Evolutionary conservation across 192 early-diverging fungal genomes (phyloP).

Genomic region (Umbelopsis sp.): DNA sequence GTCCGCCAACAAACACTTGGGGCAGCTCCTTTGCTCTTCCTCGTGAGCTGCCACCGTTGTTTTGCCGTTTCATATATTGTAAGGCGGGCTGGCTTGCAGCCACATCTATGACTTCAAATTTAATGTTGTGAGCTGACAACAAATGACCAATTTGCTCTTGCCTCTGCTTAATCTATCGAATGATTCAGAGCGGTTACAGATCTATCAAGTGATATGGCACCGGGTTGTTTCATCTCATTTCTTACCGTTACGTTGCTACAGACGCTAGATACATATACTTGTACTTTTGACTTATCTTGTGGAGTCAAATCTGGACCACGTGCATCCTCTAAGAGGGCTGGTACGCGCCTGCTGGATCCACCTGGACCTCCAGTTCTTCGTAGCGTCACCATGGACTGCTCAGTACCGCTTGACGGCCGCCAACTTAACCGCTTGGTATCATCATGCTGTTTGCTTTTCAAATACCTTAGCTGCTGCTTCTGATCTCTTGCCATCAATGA

Average conservation of each 20-base stretch:
- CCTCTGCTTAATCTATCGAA: slow-evolving; percentile 44
- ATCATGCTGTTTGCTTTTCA: slow-evolving; percentile 6
- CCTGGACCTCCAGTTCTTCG: background rate
- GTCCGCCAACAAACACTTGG: slow-evolving; percentile 51
- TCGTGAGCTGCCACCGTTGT: slow-evolving; percentile 24
- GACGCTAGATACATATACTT: slow-evolving; percentile 52
- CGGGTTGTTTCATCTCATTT: background rate
- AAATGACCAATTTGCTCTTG: slow-evolving; percentile 46
- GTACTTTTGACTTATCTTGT: slow-evolving; percentile 41
- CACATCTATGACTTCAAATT: slow-evolving; percentile 49
- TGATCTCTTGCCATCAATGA: slow-evolving; percentile 12
- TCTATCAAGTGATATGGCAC: background rate
- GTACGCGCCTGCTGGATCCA: background rate
- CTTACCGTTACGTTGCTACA: slow-evolving; percentile 47
- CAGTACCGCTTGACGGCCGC: background rate
- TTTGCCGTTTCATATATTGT: slow-evolving; percentile 44
- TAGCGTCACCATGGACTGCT: background rate
- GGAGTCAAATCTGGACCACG: slow-evolving; percentile 26
- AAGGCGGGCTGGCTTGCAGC: slow-evolving; percentile 44
- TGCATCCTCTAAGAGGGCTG: background rate
- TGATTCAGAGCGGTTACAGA: background rate
- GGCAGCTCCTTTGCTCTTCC: slow-evolving; percentile 45
- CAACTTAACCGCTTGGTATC: slow-evolving; percentile 22
- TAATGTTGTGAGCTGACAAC: slow-evolving; percentile 42
- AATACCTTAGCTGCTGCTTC: slow-evolving; percentile 3